Percentiles rank a stretch among this genome's conserved stretches.
These are phyloP conservation scores for Aspergillus sp. DNA, from an alignment of 2,329 filamentous ascomycete species.

Conservation along the genomic window DNA sequence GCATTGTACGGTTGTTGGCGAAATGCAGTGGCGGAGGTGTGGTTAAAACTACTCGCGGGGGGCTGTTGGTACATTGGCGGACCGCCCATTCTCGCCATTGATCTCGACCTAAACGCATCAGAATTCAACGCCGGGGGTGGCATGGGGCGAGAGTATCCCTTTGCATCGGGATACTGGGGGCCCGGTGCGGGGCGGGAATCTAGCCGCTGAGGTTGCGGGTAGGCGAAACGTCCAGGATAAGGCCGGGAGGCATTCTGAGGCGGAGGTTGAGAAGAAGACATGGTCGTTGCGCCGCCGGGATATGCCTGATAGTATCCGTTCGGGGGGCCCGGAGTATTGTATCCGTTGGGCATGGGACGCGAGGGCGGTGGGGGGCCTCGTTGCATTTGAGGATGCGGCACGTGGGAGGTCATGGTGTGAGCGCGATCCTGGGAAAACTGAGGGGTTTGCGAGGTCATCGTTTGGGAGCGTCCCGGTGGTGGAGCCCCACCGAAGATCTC, in stretches of 20 bases:
- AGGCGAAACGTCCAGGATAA: constrained; percentile 65
- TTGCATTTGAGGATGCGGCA: constrained; percentile 43
- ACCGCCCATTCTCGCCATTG: constrained; percentile 73
- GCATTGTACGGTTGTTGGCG: constrained; percentile 72
- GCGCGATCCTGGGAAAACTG: constrained; percentile 68
- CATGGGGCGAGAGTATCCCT: constrained; percentile 55
- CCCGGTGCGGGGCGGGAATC: constrained; percentile 57
- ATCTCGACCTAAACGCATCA: constrained; percentile 89
- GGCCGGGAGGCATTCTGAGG: constrained; percentile 62
- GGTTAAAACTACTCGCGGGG: constrained; percentile 61
- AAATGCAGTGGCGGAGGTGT: constrained; percentile 71
- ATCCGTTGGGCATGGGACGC: constrained; percentile 47
- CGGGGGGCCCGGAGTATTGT: constrained; percentile 32
- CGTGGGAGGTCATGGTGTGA: constrained; percentile 69
- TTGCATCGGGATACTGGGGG: constrained; percentile 59
- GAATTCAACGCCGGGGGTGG: constrained; percentile 73
- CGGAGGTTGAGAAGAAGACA: constrained; percentile 46
- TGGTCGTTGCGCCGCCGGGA: constrained; percentile 25
- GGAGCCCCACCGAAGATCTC: constrained; percentile 91
- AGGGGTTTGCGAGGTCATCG: constrained; percentile 79
- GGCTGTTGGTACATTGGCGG: constrained; percentile 70
- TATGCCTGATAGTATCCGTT: constrained; percentile 44
- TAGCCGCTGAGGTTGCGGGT: constrained; percentile 69
- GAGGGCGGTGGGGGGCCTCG: constrained; percentile 41
- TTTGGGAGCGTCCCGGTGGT: constrained; percentile 86